A percentile compares a stretch with the other conserved stretches of the same genome.
Evolutionary conservation across 345 rosid species (phyloP).

Genomic region (Durio zibethinus): DNA sequence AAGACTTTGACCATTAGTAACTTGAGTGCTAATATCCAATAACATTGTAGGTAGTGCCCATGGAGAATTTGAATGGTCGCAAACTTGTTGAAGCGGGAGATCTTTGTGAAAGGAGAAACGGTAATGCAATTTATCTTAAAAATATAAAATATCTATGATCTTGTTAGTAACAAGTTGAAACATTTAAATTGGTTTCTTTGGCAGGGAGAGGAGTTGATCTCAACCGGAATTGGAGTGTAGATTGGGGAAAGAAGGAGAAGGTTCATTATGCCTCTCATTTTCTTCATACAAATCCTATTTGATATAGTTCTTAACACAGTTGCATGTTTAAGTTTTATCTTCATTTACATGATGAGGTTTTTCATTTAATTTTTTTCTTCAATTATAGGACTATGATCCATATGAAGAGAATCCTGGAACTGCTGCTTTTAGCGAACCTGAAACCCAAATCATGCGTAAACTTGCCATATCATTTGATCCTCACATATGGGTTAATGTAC

Average conservation of each 20-base stretch:
- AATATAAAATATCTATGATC: conserved; percentile 9
- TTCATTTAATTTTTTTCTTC: conserved; percentile 10
- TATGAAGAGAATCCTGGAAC: conserved; percentile 96
- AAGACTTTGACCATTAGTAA: not conserved
- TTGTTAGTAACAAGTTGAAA: conserved; percentile 9
- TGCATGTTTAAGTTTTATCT: conserved; percentile 4
- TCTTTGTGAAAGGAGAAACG: conserved; percentile 95
- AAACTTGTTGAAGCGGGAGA: conserved; percentile 90
- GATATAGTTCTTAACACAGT: not conserved
- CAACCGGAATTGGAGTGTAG: conserved; percentile 96
- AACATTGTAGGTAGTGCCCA: conserved; percentile 68
- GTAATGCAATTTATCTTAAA: conserved; percentile 30
- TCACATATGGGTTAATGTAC: conserved; percentile 93
- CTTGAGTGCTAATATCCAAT: conserved; percentile 15
- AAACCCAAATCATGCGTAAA: conserved; percentile 84
- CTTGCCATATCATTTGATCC: conserved; percentile 91
- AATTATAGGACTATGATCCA: conserved; percentile 89
- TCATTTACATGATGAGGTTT: not conserved
- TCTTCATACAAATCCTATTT: not conserved
- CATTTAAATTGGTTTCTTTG: conserved; percentile 13
- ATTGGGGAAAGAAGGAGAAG: conserved; percentile 99
- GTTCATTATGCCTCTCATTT: conserved; percentile 29
- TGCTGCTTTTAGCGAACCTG: conserved; percentile 94
- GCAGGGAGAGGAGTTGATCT: conserved; percentile 98
- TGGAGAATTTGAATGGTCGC: conserved; percentile 93